Percentiles rank a stretch among this genome's conserved stretches.
Evolutionary conservation across 805 yeast species (phyloP).

Genomic region (Sugiyamaella smithiae): DNA sequence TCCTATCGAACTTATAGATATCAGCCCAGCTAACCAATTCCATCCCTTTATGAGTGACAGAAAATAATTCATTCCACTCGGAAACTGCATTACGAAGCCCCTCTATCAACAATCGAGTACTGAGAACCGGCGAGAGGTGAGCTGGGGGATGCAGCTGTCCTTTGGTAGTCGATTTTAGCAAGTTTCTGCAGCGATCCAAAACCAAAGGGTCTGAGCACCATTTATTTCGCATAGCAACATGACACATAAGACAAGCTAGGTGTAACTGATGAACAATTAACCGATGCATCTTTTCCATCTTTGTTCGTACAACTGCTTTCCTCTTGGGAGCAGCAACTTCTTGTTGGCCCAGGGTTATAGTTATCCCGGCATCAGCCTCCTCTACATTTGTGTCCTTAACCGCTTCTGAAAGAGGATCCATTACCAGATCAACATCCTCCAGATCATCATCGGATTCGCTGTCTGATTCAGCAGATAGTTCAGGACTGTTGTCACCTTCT

Average conservation of each 20-base stretch:
- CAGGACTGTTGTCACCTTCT: not conserved
- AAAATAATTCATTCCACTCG: constrained; percentile 57
- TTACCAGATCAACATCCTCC: constrained; percentile 3
- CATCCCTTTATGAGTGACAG: constrained; percentile 42
- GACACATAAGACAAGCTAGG: constrained; percentile 57
- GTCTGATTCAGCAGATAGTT: not conserved
- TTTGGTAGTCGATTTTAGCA: constrained; percentile 48
- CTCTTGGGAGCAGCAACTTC: not conserved
- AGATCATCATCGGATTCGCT: constrained; percentile 1
- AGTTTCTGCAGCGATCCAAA: constrained; percentile 39
- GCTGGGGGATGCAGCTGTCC: constrained; percentile 49
- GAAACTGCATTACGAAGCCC: constrained; percentile 67
- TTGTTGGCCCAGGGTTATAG: constrained; percentile 10
- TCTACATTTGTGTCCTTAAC: constrained; percentile 33
- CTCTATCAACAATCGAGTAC: constrained; percentile 69
- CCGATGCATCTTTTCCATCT: constrained; percentile 56
- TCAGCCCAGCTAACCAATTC: constrained; percentile 51
- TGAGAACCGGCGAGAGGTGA: constrained; percentile 46
- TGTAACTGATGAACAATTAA: constrained; percentile 55
- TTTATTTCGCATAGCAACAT: constrained; percentile 63
- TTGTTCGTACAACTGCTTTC: constrained; percentile 6
- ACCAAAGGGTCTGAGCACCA: constrained; percentile 64
- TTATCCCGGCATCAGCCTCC: constrained; percentile 41
- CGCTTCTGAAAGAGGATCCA: constrained; percentile 19
- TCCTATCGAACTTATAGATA: constrained; percentile 30